phyloP scores from a whole-genome alignment of 108 stramenopile species.

The Bacterosira constricta region DNA sequence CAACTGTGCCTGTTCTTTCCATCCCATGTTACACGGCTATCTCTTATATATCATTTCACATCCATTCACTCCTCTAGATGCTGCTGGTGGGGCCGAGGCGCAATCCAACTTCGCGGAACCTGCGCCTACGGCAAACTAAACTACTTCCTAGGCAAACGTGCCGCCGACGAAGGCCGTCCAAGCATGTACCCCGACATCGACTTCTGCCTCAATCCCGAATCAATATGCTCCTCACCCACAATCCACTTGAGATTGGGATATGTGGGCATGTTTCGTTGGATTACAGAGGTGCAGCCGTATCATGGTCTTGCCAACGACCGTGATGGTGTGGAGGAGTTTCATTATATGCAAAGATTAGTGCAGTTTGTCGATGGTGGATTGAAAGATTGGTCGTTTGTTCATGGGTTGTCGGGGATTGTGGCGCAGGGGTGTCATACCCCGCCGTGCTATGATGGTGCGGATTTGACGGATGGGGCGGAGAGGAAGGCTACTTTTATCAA shows the following conservation, averaged over 20 bases:
- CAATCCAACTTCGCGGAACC: slow-evolving; percentile 31
- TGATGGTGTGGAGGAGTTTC: slow-evolving; percentile 34
- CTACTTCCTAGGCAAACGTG: slow-evolving; percentile 44
- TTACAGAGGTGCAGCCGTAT: slow-evolving; percentile 45
- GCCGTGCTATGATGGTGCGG: slow-evolving; percentile 35
- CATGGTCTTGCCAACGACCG: too few relatives aligned
- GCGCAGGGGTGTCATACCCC: slow-evolving; percentile 31
- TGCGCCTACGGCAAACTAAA: slow-evolving; percentile 57
- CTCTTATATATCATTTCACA: too few relatives aligned
- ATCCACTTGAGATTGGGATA: slow-evolving; percentile 37
- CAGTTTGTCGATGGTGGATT: slow-evolving; percentile 48
- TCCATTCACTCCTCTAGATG: slow-evolving; percentile 26
- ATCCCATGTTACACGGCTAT: background rate
- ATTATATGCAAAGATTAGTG: slow-evolving; percentile 24
- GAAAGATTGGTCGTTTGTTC: slow-evolving; percentile 37
- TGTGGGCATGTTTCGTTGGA: slow-evolving; percentile 55
- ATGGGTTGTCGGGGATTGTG: slow-evolving; percentile 40
- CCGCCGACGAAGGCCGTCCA: slow-evolving; percentile 39
- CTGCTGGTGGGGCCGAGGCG: slow-evolving; percentile 61
- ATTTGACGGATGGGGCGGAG: slow-evolving; percentile 31
- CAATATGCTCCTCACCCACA: slow-evolving; percentile 26
- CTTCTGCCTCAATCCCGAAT: slow-evolving; percentile 39
- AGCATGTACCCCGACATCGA: slow-evolving; percentile 41
- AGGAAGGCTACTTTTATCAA: slow-evolving; percentile 32
- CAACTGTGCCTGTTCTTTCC: background rate